Evolutionary conservation across 2,329 filamentous ascomycete genomes (phyloP).

Genomic region (Pestalotiopsis sp.): DNA sequence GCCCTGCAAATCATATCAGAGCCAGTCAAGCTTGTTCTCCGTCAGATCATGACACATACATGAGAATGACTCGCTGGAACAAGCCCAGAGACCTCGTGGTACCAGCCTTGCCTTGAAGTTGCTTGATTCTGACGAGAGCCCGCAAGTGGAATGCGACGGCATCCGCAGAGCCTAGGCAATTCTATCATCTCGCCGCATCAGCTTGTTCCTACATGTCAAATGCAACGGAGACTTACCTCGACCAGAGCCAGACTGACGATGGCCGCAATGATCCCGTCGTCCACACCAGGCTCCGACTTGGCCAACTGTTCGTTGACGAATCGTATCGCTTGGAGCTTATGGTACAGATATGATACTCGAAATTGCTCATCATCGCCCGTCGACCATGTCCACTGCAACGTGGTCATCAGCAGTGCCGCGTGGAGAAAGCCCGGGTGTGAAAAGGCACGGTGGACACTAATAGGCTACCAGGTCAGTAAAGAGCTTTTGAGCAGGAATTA

Average conservation of each 20-base stretch:
- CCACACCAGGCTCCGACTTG: conserved; percentile 37
- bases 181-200: conserved; percentile 30
- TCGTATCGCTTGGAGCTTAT: conserved; percentile 48
- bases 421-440: conserved; percentile 48
- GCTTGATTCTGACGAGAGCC: conserved; percentile 38
- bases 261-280: conserved; percentile 45
- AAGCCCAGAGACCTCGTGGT: conserved; percentile 33
- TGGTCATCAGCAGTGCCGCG: conserved; percentile 46
- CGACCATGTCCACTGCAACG: conserved; percentile 48
- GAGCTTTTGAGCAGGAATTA: not conserved
- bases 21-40: not conserved
- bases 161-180: conserved; percentile 44
- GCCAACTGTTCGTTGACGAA: conserved; percentile 47
- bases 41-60: conserved; percentile 30
- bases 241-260: conserved; percentile 46
- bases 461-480: not conserved
- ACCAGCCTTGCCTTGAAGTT: conserved; percentile 30
- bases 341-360: conserved; percentile 46
- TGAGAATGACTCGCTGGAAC: conserved; percentile 45
- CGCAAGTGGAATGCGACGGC: conserved; percentile 45
- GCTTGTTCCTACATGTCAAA: not conserved
- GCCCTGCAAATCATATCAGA: conserved; percentile 33
- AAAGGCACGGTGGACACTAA: conserved; percentile 44
- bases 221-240: conserved; percentile 34
- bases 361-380: conserved; percentile 47